These are phyloP conservation scores for Kockovaella imperatae DNA, from an alignment of 768 basidiomycete species.

Conservation along the genomic window DNA sequence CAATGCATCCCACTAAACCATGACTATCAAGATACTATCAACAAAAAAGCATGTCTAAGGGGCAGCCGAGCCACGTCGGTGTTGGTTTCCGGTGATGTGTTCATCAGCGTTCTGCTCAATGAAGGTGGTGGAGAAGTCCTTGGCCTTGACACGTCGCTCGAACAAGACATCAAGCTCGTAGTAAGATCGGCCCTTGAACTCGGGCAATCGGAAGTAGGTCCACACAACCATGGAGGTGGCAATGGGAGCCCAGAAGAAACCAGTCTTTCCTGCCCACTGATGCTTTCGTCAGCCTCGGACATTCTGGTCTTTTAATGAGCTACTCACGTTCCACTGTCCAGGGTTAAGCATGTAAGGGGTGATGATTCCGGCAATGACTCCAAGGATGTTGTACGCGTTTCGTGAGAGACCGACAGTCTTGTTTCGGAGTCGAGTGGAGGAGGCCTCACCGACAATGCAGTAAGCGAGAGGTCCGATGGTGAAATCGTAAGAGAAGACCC, in stretches of 20 bases:
- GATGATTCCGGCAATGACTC: conserved; percentile 10
- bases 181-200: conserved; percentile 21
- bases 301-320: no score
- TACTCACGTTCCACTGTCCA: neutral
- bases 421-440: conserved; percentile 16
- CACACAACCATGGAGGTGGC: neutral
- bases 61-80: no score
- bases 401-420: conserved; percentile 21
- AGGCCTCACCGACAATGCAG: conserved; percentile 26
- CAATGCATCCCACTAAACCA: no score
- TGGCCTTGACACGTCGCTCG: conserved; percentile 38
- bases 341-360: conserved; percentile 34
- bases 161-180: conserved; percentile 44
- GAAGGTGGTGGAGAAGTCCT: conserved; percentile 26
- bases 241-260: neutral
- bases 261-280: neutral
- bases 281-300: no score
- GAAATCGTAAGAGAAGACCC: conserved; percentile 16
- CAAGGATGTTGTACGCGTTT: conserved; percentile 11
- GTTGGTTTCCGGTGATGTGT: no score
- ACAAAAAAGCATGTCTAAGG: no score
- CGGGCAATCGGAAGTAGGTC: conserved; percentile 21
- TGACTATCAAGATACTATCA: no score
- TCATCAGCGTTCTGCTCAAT: neutral
- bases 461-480: conserved; percentile 31